Evolutionary conservation across 2,329 filamentous ascomycete genomes (phyloP).

Genomic region (Dothiorella sarmentorum): DNA sequence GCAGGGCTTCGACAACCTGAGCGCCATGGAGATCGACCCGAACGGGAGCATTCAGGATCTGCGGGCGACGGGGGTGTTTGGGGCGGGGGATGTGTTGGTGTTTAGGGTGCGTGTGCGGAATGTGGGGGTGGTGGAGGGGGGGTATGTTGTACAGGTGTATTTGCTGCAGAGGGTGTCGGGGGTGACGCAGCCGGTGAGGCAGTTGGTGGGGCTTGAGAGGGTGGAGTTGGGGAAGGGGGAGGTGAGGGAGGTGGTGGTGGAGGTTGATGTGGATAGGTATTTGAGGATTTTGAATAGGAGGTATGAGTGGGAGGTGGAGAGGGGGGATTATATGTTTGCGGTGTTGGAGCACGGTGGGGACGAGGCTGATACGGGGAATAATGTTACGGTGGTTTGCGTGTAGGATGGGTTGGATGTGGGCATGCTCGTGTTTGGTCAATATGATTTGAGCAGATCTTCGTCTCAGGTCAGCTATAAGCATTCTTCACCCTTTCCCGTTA

Average conservation of each 20-base stretch:
- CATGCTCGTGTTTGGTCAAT: too few relatives aligned
- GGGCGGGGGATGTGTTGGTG: conserved; percentile 28
- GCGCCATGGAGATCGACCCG: conserved; percentile 98
- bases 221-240: conserved; percentile 39
- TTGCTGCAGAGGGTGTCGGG: conserved; percentile 39
- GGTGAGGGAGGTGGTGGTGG: conserved; percentile 30
- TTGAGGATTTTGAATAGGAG: conserved; percentile 42
- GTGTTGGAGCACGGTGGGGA: conserved; percentile 42
- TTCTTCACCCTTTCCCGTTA: too few relatives aligned
- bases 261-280: conserved; percentile 43
- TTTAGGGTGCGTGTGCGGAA: conserved; percentile 39
- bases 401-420: conserved; percentile 1
- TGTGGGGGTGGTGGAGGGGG: conserved; percentile 33
- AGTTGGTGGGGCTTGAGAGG: conserved; percentile 44
- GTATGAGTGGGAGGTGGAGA: conserved; percentile 46
- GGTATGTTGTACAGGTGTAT: conserved; percentile 44
- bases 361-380: conserved; percentile 32
- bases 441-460: too few relatives aligned
- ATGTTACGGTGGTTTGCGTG: conserved; percentile 41
- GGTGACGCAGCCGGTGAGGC: conserved; percentile 43
- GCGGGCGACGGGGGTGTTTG: conserved; percentile 21
- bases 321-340: conserved; percentile 42
- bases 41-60: conserved; percentile 97
- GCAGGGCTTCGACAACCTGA: conserved; percentile 88
- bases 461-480: too few relatives aligned